Conservation (phyloP, 2,329 filamentous ascomycete species). For the Fusarium sp. region DNA sequence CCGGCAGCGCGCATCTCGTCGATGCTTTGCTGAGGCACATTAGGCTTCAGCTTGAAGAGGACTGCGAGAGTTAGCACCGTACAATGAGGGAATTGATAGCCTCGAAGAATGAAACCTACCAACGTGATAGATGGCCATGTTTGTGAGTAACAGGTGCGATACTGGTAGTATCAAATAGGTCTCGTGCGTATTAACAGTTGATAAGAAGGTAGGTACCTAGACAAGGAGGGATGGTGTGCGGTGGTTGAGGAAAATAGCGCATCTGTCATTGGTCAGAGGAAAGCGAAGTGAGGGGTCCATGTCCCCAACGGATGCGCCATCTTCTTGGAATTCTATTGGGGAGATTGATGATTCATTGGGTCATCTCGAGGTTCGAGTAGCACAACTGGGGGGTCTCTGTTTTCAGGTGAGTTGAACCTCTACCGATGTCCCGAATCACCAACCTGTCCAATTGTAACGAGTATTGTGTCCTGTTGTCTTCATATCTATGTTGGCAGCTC, state of each 20-base stretch:
- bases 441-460: not conserved
- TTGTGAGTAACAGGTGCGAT: not conserved
- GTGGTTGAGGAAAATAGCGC: not conserved
- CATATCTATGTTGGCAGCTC: not conserved
- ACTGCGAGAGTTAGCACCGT: not conserved
- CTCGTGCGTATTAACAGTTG: not conserved
- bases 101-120: not conserved
- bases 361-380: not conserved
- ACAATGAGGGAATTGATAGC: not conserved
- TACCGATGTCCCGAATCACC: not conserved
- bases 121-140: not conserved
- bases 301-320: not conserved
- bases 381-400: not conserved
- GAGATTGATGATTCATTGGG: not conserved
- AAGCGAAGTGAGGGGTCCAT: not conserved
- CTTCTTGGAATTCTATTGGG: not conserved
- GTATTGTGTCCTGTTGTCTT: not conserved
- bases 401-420: not conserved
- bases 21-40: slow-evolving; percentile 1
- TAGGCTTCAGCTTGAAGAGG: slow-evolving; percentile 1
- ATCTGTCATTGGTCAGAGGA: not conserved
- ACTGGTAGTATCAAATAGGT: not conserved
- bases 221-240: not conserved
- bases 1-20: slow-evolving; percentile 1
- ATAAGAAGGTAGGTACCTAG: not conserved